Evolutionary conservation across 2,329 filamentous ascomycete genomes (phyloP), one percentile per base, ranked within the genome.

Genomic region (Aspergillus texensis): DNA sequence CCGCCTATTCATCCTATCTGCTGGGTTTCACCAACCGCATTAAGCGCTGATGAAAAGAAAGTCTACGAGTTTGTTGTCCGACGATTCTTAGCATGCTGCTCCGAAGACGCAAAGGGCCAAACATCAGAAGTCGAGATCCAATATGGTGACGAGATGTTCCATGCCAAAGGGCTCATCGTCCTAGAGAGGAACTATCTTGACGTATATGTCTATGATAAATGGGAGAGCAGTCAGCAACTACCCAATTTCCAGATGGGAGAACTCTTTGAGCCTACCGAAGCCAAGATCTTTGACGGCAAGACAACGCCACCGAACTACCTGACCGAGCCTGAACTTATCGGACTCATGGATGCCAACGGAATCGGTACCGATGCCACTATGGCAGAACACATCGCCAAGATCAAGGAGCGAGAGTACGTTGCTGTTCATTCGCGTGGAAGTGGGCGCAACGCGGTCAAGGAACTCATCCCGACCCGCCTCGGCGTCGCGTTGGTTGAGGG

Each of bases 361-460:
- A 99, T 99, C 67, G 95, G 95, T 14, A 99, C 95, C 11, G 95
- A 99, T 80, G 95, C 95, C 8, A 99, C 95, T 1, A 99, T 99
- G 95, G 95, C 95, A 0, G 95, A 99, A 72, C 95, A 99, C 75
- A 99, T 99, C 72, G 89, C 92, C 63, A 99, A 94, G 78, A 96
- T 99, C 71, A 93, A 98, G 77, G 88, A 94, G 63, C 85, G 95
- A 64, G 85, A 94, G 70, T 99, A 99, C 73, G 94, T 93, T 57
- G 87, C 88, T 62, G 89, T 91, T 74, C 74, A 87, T 79, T 74
- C 84, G 73, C 84, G 81, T 57, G 81, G 81, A 60, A 76, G 76
- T 60, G 80, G 81, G 43, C 79, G 81, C 50, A 81, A 82, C 56
- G 71, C 76, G 59, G 84, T 95, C 52, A 89, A 92, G 74, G 93